These are phyloP conservation scores for Dactylellina sp. DNA, from an alignment of 2,329 filamentous ascomycete genomes.

Conservation along the genomic window DNA sequence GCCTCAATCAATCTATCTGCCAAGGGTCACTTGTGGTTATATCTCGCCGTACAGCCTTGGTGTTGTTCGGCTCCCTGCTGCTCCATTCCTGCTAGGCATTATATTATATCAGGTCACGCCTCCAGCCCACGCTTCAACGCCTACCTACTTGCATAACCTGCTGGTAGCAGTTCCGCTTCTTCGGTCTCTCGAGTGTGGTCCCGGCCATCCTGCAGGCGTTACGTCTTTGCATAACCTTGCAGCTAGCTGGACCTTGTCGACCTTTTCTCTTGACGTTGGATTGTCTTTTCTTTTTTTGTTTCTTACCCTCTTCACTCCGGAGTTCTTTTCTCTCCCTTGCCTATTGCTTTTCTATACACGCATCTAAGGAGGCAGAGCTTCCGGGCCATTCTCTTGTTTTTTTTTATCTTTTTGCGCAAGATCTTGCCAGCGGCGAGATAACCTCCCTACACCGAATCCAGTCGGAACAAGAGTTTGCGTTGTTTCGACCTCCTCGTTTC, in stretches of 20 bases:
- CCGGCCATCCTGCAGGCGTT: constrained; percentile 49
- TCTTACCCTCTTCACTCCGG: constrained; percentile 8
- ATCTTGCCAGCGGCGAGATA: constrained; percentile 40
- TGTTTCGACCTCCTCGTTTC: neutral
- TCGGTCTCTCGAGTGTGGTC: constrained; percentile 47
- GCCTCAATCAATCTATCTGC: constrained; percentile 41
- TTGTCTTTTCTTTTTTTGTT: constrained; percentile 40
- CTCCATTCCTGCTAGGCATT: constrained; percentile 50
- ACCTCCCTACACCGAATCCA: constrained; percentile 13
- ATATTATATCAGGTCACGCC: constrained; percentile 41
- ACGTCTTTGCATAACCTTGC: constrained; percentile 54
- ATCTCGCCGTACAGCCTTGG: constrained; percentile 43
- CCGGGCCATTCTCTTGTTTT: constrained; percentile 37
- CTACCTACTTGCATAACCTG: constrained; percentile 37
- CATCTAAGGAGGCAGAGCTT: constrained; percentile 56
- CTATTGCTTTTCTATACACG: constrained; percentile 36
- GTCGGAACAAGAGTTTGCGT: neutral
- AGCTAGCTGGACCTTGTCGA: constrained; percentile 30
- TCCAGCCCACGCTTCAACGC: constrained; percentile 40
- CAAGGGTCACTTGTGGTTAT: constrained; percentile 37
- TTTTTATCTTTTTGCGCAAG: constrained; percentile 32
- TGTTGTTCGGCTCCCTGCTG: constrained; percentile 53
- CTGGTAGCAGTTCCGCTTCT: constrained; percentile 32
- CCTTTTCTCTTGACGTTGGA: constrained; percentile 45
- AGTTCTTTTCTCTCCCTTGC: constrained; percentile 44